A percentile compares a stretch with the other conserved stretches of the same genome.
Evolutionary conservation across 345 rosid genomes (phyloP).

Genomic region (Citrus reticulata): DNA sequence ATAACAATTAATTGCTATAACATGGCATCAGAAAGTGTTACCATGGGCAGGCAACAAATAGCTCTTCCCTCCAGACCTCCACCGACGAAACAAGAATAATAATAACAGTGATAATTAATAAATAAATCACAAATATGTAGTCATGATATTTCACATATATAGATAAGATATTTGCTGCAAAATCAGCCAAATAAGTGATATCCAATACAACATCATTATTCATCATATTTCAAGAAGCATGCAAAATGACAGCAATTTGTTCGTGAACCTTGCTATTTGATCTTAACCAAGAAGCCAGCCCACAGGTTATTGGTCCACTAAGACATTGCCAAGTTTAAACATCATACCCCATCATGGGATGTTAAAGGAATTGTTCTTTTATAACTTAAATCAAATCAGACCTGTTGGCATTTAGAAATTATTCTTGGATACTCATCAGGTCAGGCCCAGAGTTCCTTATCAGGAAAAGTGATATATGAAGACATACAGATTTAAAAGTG

Average conservation of each 20-base stretch:
- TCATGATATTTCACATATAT: neutral
- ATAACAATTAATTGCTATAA: slow-evolving; percentile 3
- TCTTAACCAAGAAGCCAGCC: neutral
- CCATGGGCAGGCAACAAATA: neutral
- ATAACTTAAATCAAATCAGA: neutral
- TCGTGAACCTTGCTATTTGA: neutral
- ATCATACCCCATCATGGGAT: neutral
- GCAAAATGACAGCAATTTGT: neutral
- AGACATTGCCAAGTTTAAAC: neutral
- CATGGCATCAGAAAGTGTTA: neutral
- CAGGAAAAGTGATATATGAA: neutral
- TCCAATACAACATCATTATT: neutral
- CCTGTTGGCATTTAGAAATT: neutral
- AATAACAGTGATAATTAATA: neutral
- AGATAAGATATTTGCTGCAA: neutral
- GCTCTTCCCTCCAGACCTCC: neutral
- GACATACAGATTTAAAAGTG: neutral
- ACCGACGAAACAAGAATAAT: neutral
- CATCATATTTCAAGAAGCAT: neutral
- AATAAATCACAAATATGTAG: neutral
- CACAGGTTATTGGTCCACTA: neutral
- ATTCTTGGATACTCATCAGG: neutral
- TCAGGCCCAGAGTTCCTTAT: neutral
- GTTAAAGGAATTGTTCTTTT: neutral
- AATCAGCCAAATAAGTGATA: neutral